phyloP scores from a whole-genome alignment of 1,284 basidiomycete genomes.

The Ustilago vetiveriae region DNA sequence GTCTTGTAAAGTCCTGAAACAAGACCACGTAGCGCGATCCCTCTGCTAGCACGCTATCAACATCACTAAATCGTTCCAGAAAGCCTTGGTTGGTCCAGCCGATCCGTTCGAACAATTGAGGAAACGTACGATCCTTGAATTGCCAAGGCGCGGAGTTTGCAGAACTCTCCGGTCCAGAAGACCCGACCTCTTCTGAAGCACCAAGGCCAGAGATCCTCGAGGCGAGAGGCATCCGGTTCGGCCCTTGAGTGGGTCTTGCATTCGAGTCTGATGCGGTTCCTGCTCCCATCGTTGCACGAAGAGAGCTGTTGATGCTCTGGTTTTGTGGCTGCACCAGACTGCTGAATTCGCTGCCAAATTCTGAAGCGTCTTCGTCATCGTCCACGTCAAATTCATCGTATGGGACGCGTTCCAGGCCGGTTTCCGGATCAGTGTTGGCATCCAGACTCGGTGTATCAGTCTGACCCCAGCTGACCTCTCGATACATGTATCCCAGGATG shows the following conservation, averaged over 20 bases:
- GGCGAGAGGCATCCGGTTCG: neutral
- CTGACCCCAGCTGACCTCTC: conserved; percentile 24
- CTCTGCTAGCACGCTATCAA: conserved; percentile 3
- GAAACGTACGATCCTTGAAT: conserved; percentile 27
- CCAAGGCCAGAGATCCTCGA: conserved; percentile 6
- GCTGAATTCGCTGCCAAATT: conserved; percentile 11
- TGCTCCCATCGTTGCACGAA: conserved; percentile 8
- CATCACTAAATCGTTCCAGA: neutral
- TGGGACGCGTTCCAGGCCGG: conserved; percentile 12
- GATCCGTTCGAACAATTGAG: conserved; percentile 16
- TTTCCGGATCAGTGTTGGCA: conserved; percentile 19
- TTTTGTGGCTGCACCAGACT: no score
- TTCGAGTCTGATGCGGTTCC: neutral
- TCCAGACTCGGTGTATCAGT: conserved; percentile 37
- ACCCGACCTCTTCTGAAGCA: no score
- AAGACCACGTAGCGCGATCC: conserved; percentile 17
- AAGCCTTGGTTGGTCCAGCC: neutral
- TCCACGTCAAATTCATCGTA: conserved; percentile 2
- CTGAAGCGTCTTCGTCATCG: conserved; percentile 4
- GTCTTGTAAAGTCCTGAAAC: conserved; percentile 13
- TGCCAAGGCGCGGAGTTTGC: conserved; percentile 1
- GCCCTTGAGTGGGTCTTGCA: no score
- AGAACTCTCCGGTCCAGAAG: neutral
- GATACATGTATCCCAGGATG: conserved; percentile 26
- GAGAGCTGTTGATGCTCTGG: neutral